A percentile compares a stretch with the other conserved stretches of the same genome.
Evolutionary conservation across 106 monocot genomes (phyloP).

Genomic region (Triglochin maritima): DNA sequence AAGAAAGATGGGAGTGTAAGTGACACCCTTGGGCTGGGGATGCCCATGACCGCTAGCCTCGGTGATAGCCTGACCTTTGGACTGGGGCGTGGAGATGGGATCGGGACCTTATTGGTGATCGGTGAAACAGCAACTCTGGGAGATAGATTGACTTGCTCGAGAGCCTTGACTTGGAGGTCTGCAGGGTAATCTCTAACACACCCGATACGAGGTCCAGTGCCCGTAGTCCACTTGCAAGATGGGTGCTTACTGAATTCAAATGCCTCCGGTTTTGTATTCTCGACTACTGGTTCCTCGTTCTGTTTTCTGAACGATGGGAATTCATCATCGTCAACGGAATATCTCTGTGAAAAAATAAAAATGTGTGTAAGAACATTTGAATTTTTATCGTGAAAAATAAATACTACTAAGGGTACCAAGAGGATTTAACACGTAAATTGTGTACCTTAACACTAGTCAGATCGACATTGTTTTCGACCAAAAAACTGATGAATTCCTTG

Average conservation of each 20-base stretch:
- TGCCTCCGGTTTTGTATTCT: constrained; percentile 1
- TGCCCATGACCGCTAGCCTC: constrained; percentile 37
- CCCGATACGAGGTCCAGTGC: constrained; percentile 33
- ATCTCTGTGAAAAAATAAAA: constrained; percentile 9
- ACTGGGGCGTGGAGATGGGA: constrained; percentile 85
- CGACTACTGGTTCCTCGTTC: not conserved
- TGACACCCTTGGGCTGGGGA: constrained; percentile 27
- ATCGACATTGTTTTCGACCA: constrained; percentile 48
- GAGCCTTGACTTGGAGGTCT: constrained; percentile 22
- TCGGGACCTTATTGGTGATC: constrained; percentile 29
- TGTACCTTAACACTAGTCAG: constrained; percentile 73
- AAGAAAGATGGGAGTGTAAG: constrained; percentile 34
- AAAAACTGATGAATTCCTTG: constrained; percentile 65
- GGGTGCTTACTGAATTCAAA: constrained; percentile 9
- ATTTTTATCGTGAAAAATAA: not conserved
- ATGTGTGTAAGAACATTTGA: not conserved
- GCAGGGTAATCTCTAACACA: constrained; percentile 36
- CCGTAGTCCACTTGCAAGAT: constrained; percentile 34
- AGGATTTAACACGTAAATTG: no score
- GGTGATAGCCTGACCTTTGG: constrained; percentile 59
- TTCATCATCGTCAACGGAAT: constrained; percentile 15
- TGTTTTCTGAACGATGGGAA: constrained; percentile 14
- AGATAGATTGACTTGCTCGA: constrained; percentile 39
- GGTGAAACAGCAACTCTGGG: constrained; percentile 12
- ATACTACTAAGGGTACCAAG: no score